Conservation (phyloP, 192 early-diverging fungal genomes). For the Coemansia sp. region DNA sequence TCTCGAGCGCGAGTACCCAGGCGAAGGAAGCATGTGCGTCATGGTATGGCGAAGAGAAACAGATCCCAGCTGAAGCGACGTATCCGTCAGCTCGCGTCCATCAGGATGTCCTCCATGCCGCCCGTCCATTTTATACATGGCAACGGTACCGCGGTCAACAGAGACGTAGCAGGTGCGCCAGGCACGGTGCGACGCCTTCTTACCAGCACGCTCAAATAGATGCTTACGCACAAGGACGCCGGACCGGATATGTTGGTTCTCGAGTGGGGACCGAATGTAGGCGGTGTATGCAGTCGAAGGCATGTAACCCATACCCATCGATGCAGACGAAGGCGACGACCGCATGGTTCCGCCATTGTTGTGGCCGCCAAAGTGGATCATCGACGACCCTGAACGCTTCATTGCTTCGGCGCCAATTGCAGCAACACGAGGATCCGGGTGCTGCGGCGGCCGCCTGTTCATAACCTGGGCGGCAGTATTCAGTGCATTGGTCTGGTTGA, state of each 20-base stretch:
- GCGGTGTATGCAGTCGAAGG: slow-evolving; percentile 32
- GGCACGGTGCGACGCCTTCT: slow-evolving; percentile 80
- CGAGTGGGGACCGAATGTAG: slow-evolving; percentile 50
- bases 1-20: slow-evolving; percentile 76
- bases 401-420: slow-evolving; percentile 19
- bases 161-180: slow-evolving; percentile 83
- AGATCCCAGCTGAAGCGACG: slow-evolving; percentile 56
- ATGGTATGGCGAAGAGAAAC: slow-evolving; percentile 77
- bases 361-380: slow-evolving; percentile 33
- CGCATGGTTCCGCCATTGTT: slow-evolving; percentile 16
- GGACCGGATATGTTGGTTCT: slow-evolving; percentile 53
- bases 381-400: slow-evolving; percentile 29
- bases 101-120: slow-evolving; percentile 47
- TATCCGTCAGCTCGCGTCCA: slow-evolving; percentile 55
- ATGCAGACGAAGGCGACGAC: slow-evolving; percentile 45
- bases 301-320: slow-evolving; percentile 35
- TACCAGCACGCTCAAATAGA: slow-evolving; percentile 68
- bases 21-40: slow-evolving; percentile 79
- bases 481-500: slow-evolving; percentile 19
- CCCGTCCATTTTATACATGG: slow-evolving; percentile 76
- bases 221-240: slow-evolving; percentile 84
- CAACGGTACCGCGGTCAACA: slow-evolving; percentile 73
- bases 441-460: slow-evolving; percentile 29
- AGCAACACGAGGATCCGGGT: slow-evolving; percentile 25
- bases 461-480: background rate